Evolutionary conservation across 495 filamentous ascomycete genomes (phyloP).

Genomic region (Apiosordaria backusii): DNA sequence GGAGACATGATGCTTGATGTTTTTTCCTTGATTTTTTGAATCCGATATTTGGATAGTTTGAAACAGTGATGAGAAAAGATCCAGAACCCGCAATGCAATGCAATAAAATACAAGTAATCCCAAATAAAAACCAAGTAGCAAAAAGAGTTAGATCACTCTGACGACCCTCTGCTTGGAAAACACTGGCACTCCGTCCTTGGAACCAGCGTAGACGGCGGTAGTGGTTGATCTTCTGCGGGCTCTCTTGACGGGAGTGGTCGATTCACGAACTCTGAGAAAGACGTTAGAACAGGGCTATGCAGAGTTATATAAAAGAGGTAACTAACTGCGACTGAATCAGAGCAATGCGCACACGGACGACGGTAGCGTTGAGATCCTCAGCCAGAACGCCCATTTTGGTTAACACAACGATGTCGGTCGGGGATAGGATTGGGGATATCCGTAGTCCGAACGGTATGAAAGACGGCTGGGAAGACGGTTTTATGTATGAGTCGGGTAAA

Average conservation of each 20-base stretch:
- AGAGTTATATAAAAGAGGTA: background rate
- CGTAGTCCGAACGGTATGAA: conserved; percentile 17
- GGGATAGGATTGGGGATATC: conserved; percentile 27
- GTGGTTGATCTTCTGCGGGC: conserved; percentile 30
- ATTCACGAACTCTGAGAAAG: conserved; percentile 24
- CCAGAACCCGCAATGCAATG: background rate
- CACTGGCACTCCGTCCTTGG: conserved; percentile 28
- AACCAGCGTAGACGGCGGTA: conserved; percentile 20
- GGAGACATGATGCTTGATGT: conserved; percentile 27
- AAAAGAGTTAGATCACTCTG: conserved; percentile 21
- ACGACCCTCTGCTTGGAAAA: conserved; percentile 34
- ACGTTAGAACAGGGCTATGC: background rate
- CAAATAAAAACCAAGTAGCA: background rate
- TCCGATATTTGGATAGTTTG: conserved; percentile 1
- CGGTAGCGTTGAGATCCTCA: conserved; percentile 28
- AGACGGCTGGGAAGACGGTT: background rate
- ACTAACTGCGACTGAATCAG: conserved; percentile 36
- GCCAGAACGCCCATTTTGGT: conserved; percentile 17
- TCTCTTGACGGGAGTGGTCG: conserved; percentile 14
- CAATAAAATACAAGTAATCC: conserved; percentile 4
- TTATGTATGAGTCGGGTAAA: background rate
- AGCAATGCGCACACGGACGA: conserved; percentile 34
- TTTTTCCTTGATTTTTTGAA: background rate
- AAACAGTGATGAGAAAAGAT: background rate
- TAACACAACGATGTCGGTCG: background rate